Evolutionary conservation across 2,329 filamentous ascomycete genomes (phyloP), one percentile per base, ranked within the genome.

Genomic region (Exophiala sideris): DNA sequence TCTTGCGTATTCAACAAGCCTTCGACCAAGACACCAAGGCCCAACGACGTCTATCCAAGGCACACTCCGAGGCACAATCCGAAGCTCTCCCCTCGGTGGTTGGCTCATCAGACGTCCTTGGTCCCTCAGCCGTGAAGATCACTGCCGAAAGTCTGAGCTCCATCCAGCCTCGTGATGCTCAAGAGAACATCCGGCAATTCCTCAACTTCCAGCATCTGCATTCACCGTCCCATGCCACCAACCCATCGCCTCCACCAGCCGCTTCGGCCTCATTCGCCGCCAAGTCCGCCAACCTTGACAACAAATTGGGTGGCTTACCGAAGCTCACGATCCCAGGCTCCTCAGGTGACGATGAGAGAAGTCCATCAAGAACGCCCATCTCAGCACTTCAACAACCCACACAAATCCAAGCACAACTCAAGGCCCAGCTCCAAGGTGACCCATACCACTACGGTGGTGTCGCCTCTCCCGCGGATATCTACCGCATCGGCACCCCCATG

Each of bases 181-280:
- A 95, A 70, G 91, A 96, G 72, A 95, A 92, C 64, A 90, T 97
- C 34, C 86, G 89, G 66, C 89, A 95, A 62, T 97, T 96, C 72
- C 80, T 97, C 49, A 83, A 83, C 66, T 91, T 96, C 68, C 92
- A 97, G 69, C 86, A 88, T 69, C 47, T 66, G 59, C 45, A 57
- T 47, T 20, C 50, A 67, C 11, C 59, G 62, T 20, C 54, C 59
- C 57, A 81, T 86, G 49, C 82, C 84, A 6, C 82, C 82, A 7
- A 86, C 86, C 6, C 86, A 7, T 63, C 59, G 7, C 61, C 62
- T 18, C 59, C 62, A 10, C 79, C 81, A 11, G 64, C 72, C 52
- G 69, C 33, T 62, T 66, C 53, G 54, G 60, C 58, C 11, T 56
- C 55, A 62, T 68, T 32, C 67, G 67, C 56, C 62, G 67, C 40